Evolutionary conservation across 2,329 filamentous ascomycete species (phyloP).

Genomic region (Bipolaris bicolor): DNA sequence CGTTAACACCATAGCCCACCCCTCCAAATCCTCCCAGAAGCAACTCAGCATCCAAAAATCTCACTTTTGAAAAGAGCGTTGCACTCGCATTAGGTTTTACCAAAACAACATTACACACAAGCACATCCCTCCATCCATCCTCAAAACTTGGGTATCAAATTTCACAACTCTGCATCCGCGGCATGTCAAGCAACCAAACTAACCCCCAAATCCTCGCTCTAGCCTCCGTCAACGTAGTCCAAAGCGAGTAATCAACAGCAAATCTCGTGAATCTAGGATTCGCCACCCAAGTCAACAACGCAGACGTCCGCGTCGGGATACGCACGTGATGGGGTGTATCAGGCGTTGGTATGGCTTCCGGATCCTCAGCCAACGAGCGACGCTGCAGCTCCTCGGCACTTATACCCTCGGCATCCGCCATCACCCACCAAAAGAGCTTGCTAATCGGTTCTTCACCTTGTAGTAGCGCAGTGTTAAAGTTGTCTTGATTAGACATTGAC

Average conservation of each 20-base stretch:
- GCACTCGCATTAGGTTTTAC: too few species aligned
- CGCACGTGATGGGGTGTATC: neutral
- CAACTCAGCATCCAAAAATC: too few species aligned
- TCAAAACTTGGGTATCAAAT: neutral
- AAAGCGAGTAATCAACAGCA: conserved; percentile 7
- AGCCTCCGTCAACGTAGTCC: conserved; percentile 15
- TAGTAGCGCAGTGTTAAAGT: conserved; percentile 36
- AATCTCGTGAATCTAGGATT: neutral
- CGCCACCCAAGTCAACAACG: conserved; percentile 3
- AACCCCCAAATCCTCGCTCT: conserved; percentile 17
- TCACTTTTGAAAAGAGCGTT: too few species aligned
- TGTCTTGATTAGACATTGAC: conserved; percentile 12
- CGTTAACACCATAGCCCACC: too few species aligned
- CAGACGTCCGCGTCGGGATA: neutral
- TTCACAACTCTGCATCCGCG: neutral
- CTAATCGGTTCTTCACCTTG: conserved; percentile 25
- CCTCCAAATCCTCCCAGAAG: too few species aligned
- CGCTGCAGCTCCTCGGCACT: conserved; percentile 17
- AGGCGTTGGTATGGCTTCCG: neutral
- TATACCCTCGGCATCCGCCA: conserved; percentile 12
- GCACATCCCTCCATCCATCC: too few species aligned
- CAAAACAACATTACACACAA: too few species aligned
- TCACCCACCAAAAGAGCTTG: conserved; percentile 36
- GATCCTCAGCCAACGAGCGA: conserved; percentile 17
- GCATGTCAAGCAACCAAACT: conserved; percentile 14